Conservation (phyloP, 2,329 filamentous ascomycete species). For the Xylariales sp. region DNA sequence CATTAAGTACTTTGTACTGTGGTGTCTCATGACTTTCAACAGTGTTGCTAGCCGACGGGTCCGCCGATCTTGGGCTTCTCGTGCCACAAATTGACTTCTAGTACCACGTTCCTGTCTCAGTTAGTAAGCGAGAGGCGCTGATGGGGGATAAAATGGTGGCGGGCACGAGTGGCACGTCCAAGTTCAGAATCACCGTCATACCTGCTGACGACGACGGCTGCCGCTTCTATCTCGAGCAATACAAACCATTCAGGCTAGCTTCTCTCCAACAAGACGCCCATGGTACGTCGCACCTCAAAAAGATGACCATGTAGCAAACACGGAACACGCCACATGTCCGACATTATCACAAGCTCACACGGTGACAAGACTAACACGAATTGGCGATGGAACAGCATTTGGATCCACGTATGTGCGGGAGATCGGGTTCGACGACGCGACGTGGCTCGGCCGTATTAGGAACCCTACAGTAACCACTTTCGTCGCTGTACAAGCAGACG, state of each 20-base stretch:
- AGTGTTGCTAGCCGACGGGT: slow-evolving; percentile 3
- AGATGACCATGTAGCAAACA: slow-evolving; percentile 27
- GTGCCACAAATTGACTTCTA: neutral
- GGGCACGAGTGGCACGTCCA: slow-evolving; percentile 12
- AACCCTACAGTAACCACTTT: slow-evolving; percentile 53
- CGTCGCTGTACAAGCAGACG: slow-evolving; percentile 44
- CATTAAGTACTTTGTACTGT: neutral
- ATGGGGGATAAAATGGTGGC: slow-evolving; percentile 30
- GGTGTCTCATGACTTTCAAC: neutral
- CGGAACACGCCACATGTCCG: slow-evolving; percentile 20
- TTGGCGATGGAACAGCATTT: slow-evolving; percentile 46
- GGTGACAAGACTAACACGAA: slow-evolving; percentile 32
- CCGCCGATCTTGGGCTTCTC: slow-evolving; percentile 12
- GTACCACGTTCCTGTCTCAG: neutral
- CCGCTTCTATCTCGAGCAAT: slow-evolving; percentile 47
- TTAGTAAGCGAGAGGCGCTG: slow-evolving; percentile 10
- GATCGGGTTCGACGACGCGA: slow-evolving; percentile 50
- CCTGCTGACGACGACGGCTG: slow-evolving; percentile 42
- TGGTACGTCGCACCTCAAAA: slow-evolving; percentile 40
- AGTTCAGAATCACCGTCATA: slow-evolving; percentile 44
- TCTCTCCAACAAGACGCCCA: slow-evolving; percentile 46
- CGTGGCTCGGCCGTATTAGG: slow-evolving; percentile 52
- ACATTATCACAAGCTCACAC: slow-evolving; percentile 11
- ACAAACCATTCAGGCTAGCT: slow-evolving; percentile 48
- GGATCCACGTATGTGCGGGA: slow-evolving; percentile 54